These are phyloP conservation scores for Monosporascus cannonballus DNA, from an alignment of 2,329 filamentous ascomycete species.

Conservation along the genomic window DNA sequence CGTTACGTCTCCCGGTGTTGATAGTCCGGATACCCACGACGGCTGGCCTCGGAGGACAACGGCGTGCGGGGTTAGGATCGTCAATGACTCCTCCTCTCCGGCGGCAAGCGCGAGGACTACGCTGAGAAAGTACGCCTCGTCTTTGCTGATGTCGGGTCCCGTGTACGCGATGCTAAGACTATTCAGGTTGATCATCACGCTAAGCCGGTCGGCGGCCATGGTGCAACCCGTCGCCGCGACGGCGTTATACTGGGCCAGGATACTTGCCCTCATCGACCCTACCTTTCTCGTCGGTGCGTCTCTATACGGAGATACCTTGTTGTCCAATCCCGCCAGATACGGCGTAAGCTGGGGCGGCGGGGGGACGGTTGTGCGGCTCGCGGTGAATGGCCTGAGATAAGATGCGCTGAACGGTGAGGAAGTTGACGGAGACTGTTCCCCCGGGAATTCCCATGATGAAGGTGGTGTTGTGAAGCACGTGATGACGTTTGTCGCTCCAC, in stretches of 20 bases:
- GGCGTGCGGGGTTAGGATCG: background rate
- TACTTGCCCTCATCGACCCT: background rate
- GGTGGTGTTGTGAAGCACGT: background rate
- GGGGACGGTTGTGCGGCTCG: background rate
- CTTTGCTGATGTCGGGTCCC: background rate
- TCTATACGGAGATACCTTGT: background rate
- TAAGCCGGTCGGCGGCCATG: background rate
- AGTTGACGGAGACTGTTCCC: background rate
- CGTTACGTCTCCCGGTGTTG: background rate
- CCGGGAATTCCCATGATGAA: background rate
- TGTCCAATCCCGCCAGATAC: background rate
- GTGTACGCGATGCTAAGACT: constrained; percentile 1
- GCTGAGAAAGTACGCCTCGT: background rate
- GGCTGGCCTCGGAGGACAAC: background rate
- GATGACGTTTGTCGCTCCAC: constrained; percentile 1
- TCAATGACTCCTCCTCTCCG: constrained; percentile 1
- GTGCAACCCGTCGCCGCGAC: background rate
- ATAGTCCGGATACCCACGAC: background rate
- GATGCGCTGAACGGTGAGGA: background rate
- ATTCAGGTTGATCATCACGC: constrained; percentile 2
- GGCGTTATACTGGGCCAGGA: constrained; percentile 1
- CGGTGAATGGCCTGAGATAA: background rate
- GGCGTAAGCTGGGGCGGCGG: background rate
- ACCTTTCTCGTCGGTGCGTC: background rate
- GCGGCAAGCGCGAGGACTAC: constrained; percentile 1